Base-by-base conservation (phyloP, 768 basidiomycete species). In the Trametes cingulata region DNA sequence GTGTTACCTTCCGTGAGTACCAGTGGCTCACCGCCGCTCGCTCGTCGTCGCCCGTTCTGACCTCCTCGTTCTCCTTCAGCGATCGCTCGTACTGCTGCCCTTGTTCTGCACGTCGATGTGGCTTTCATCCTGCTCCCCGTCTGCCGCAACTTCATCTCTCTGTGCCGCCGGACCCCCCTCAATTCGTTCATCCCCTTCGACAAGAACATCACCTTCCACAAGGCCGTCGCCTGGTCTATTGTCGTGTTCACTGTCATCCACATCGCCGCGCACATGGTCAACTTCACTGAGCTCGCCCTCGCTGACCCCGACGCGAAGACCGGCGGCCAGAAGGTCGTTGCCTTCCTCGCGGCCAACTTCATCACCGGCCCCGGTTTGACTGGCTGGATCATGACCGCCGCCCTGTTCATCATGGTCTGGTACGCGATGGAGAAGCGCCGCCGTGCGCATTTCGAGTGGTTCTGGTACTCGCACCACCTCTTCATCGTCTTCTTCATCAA, bases 101-200 rank as follows among this genome's bases (percentile, higher is more conserved):
- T 97, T 45, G 85, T 95, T 50, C 83, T 97, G 9, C 93, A 97
- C 67, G 81, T 96, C 68, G 92, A 97, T 74, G 87, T 93, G 60
- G 85, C 92, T 63, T 92, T 96, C 79, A 95, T 98, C 73, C 85
- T 98, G 50, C 83, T 98, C 29, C 96, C 95, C 25, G 84, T 98
- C 71, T 98, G 95, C 82, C 86, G 95, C 61, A 95, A 93, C 77
- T 93, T 97, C 76, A 84, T 97, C 73, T 95, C 94, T 22, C 66
- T 95, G 46, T 81, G 96, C 48, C 89, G 96, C 25, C 85, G 87
- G 53, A 93, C 93, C 0, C 85, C 94, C 2, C 78, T 98, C 60
- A 92, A 91, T 76, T 80, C 84, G 64, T 74, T 93, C 76, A 91
- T 96, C 63, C 93, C 93, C 20, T 96, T 98, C 71, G 95, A 96